These are phyloP conservation scores for Ogataea corticis DNA, from an alignment of 805 yeast species.

Conservation along the genomic window DNA sequence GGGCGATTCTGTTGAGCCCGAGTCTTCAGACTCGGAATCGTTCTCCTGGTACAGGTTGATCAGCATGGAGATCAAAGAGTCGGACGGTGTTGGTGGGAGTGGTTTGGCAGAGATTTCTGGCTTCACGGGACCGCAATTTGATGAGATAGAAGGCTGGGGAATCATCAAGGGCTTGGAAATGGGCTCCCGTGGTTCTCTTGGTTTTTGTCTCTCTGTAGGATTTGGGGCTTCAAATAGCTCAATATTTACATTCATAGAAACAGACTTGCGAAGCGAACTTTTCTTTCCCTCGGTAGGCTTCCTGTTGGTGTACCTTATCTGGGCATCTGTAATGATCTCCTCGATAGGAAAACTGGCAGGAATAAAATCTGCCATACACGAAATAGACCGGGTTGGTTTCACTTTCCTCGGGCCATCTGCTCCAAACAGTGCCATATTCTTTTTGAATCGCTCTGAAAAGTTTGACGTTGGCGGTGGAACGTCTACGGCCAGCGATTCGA, in stretches of 20 bases:
- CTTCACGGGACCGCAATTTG: no score
- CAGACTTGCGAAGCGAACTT: neutral
- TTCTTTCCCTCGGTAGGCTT: no score
- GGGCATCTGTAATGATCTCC: neutral
- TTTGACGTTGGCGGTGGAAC: slow-evolving; percentile 14
- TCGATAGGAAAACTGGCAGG: slow-evolving; percentile 5
- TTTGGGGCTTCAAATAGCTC: neutral
- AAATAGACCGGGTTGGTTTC: neutral
- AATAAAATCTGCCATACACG: slow-evolving; percentile 1
- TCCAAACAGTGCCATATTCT: no score
- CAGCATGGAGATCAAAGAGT: neutral
- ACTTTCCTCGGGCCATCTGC: neutral
- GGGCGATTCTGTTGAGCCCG: neutral
- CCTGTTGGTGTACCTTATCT: no score
- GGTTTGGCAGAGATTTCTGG: no score
- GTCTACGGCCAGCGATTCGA: slow-evolving; percentile 5
- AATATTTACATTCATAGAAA: neutral
- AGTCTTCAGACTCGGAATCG: no score
- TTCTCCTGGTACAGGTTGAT: neutral
- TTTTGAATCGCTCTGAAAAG: neutral
- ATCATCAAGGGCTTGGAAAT: no score
- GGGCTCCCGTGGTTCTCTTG: no score
- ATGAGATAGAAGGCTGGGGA: no score
- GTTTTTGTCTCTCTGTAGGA: no score
- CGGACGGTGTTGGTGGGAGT: no score